A percentile compares a stretch with the other conserved stretches of the same genome.
These are phyloP conservation scores for Pseudocercospora eumusae DNA, from an alignment of 2,329 filamentous ascomycete genomes.

Conservation along the genomic window DNA sequence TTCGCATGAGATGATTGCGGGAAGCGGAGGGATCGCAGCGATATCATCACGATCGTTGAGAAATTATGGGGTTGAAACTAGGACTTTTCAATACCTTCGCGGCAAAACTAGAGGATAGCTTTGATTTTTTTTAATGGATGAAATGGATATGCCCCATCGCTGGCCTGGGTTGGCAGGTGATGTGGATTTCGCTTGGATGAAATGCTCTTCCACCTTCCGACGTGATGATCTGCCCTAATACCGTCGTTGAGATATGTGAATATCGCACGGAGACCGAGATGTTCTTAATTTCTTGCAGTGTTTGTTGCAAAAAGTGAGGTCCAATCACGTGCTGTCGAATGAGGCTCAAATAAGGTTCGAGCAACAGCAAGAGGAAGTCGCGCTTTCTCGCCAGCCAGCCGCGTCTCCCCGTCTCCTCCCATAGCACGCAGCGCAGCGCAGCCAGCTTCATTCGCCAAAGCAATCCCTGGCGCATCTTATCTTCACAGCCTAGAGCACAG, in stretches of 20 bases:
- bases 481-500: neutral
- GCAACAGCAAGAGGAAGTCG: neutral
- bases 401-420: too few relatives aligned
- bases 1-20: conserved; percentile 8
- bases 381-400: neutral
- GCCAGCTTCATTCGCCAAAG: neutral
- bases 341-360: neutral
- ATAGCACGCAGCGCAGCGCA: too few relatives aligned
- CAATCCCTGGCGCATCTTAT: neutral
- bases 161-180: neutral
- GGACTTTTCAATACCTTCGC: neutral
- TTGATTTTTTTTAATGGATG: neutral
- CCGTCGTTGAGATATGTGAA: too few relatives aligned
- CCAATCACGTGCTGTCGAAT: neutral
- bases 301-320: neutral
- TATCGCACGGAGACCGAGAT: neutral
- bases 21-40: conserved; percentile 8
- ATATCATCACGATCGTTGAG: conserved; percentile 5
- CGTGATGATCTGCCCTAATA: neutral
- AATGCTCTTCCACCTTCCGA: neutral
- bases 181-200: neutral
- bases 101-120: conserved; percentile 7
- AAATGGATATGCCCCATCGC: neutral
- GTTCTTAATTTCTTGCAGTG: neutral
- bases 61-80: neutral